Evolutionary conservation across 805 yeast species (phyloP), one percentile per base, ranked within the genome.

Genomic region (Debaryomyces tyrocola): DNA sequence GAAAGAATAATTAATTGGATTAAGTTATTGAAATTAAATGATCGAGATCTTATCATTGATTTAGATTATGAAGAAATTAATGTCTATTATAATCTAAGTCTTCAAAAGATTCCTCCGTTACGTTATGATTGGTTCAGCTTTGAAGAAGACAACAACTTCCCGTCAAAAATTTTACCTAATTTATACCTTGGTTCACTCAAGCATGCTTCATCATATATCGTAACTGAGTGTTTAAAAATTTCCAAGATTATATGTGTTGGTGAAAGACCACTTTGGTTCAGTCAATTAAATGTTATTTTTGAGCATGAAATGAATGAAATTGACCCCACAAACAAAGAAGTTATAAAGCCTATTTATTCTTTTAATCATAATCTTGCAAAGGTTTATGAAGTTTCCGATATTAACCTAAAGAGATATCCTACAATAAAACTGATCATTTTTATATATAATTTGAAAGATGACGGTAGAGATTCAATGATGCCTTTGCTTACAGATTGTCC

Each of bases 361-460:
- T 65, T 53, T 41, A 56, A 56, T 44, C 46, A 54, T 35, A 59
- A 21, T 42, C 37, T 9, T 43, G 52, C 20, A 33, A 52, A 43
- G 43, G 38, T 62, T 15, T 62, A 62, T 45, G 57, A 54, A 34
- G 56, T 62, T 11, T 45, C 53, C 5, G 4, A 21, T 12, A 21
- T 27, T 50, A 58, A 35, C 31, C 37, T 42, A 24, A 33, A 17
- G 12, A 37, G 33, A 10, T 47, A 45, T 24, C 59, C 56, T 5
- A 37, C 47, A 8, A 31, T 57, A 12, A 47, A 48, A 34, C 48
- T 54, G 7, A 44, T 60, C 12, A 49, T 69, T 3, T 70, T 57
- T 48, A 66, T 70, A 21, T 57, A 65, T 42, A 66, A 67, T 48
- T 46, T 69, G 27, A 65, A 66, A 39, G 75, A 70, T 46, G 74